Evolutionary conservation across 75 land plant genomes (phyloP), one percentile per base, ranked within the genome.

Genomic region (Pinus taeda): DNA sequence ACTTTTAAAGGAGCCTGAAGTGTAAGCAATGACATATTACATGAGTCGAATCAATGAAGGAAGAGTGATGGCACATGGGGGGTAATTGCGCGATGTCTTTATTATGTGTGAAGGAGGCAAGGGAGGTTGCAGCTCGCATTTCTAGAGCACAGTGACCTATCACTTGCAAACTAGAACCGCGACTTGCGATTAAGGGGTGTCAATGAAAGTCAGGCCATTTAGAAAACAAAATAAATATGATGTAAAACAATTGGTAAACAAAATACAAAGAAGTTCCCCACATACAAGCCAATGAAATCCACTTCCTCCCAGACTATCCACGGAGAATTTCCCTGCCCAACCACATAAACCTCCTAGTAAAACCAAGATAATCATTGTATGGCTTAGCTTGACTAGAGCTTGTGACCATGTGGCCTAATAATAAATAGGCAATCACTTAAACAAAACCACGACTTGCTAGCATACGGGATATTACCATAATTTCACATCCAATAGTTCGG

Each of bases 271-370:
- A 2, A 26, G 13, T 81, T 81, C 86, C 86, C 86, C 81, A 4
- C 67, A 18, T 39, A 84, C 56, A 21, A 81, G 64, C 86, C 86
- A 84, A 59, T 57, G 84, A 64, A 60, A 45, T 71, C 86, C 86
- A 74, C 79, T 77, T 29, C 83, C 86, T 45, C 86, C 86, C 70
- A 84, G 36, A 15, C 84, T 84, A 79, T 84, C 86, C 20, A 84
- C 77, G 20, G 76, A 83, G n/a, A 81, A 59, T 62, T 84, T 84
- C 20, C 86, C 86, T 36, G 76, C 76, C 49, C 82, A 73, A 2
- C 86, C 86, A 78, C 86, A 77, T 8, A 84, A 20, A 4, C 79
- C 86, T 59, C 86, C 86, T 24, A 84, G 70, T 20, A 84, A 73
- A 58, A 81, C 59, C 20, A 84, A 14, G 49, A 81, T 57, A 21